These are phyloP conservation scores for Fusarium sp. DNA, from an alignment of 2,329 filamentous ascomycete species.

Conservation along the genomic window DNA sequence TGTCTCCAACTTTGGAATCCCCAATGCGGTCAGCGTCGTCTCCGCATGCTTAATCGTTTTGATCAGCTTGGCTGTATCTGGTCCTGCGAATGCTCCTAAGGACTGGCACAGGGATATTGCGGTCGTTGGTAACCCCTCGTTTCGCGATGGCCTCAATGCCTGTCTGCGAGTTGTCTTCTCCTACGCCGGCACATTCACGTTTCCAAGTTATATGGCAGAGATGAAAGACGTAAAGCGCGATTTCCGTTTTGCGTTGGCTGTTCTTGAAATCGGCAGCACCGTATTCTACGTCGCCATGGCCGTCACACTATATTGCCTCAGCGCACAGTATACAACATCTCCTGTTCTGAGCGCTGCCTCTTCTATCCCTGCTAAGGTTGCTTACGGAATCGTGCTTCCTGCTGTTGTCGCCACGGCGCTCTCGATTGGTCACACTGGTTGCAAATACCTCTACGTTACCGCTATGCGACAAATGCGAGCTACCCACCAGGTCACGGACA, in stretches of 20 bases:
- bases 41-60: constrained; percentile 41
- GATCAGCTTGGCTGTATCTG: constrained; percentile 39
- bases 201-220: constrained; percentile 52
- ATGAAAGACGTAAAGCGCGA: constrained; percentile 44
- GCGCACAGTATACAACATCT: constrained; percentile 42
- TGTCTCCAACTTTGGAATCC: constrained; percentile 43
- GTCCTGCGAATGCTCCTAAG: constrained; percentile 35
- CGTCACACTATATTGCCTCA: constrained; percentile 45
- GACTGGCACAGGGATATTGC: constrained; percentile 42
- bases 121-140: constrained; percentile 39
- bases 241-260: constrained; percentile 43
- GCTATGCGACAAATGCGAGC: constrained; percentile 40
- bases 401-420: constrained; percentile 47
- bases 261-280: constrained; percentile 46
- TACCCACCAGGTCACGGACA: constrained; percentile 38
- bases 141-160: constrained; percentile 46
- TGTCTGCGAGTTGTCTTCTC: constrained; percentile 46
- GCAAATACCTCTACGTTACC: constrained; percentile 48
- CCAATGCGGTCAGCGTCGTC: constrained; percentile 43
- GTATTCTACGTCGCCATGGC: constrained; percentile 48
- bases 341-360: constrained; percentile 47
- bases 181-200: constrained; percentile 49
- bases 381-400: constrained; percentile 48
- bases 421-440: constrained; percentile 47
- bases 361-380: constrained; percentile 45